Evolutionary conservation across 345 rosid species (phyloP), one percentile per base, ranked within the genome.

Genomic region (Populus pruinosa): DNA sequence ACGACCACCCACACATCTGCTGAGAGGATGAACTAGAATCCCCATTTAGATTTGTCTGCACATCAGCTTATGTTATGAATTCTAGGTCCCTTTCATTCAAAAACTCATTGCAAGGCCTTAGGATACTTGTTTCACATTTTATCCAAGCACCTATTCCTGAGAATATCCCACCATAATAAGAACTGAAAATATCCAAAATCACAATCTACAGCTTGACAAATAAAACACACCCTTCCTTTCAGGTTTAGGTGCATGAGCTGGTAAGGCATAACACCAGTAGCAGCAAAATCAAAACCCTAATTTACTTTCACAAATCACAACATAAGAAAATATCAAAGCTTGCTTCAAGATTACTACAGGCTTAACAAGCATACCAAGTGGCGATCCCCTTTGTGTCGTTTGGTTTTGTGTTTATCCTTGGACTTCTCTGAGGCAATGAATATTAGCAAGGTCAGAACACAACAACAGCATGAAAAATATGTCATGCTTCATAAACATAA

Each of bases 341-440:
- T 2, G 39, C 44, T 76, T 41, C 61, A 25, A 67, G n/a, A 67
- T 67, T 21, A 59, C 44, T 6, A 59, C 44, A 61, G 69, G 59
- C 18, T 73, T n/a, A 82, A 77, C 62, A 82, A 65, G 75, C 90
- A 85, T 82, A 95, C 99, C 74, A 25, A 72, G 41, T 53, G 33
- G 56, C 69, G 74, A 20, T 88, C 85, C 38, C 80, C 85, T 81
- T 86, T 88, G 14, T 67, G 80, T 71, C 81, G 86, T 80, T 89
- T 90, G 82, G 83, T 83, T 82, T 79, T 86, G 63, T 61, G 82
- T 83, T 87, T 88, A 82, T 91, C 96, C 90, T 85, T 90, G 0
- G 91, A 90, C 87, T 89, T 92, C 77, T 90, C 99, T 93, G 94
- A 43, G 27, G 72, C 78, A 78, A 86, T 43, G 14, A 76, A 43